These are phyloP conservation scores for Oenanthe sinensis DNA, from an alignment of 129 eudicot genomes.

Conservation along the genomic window DNA sequence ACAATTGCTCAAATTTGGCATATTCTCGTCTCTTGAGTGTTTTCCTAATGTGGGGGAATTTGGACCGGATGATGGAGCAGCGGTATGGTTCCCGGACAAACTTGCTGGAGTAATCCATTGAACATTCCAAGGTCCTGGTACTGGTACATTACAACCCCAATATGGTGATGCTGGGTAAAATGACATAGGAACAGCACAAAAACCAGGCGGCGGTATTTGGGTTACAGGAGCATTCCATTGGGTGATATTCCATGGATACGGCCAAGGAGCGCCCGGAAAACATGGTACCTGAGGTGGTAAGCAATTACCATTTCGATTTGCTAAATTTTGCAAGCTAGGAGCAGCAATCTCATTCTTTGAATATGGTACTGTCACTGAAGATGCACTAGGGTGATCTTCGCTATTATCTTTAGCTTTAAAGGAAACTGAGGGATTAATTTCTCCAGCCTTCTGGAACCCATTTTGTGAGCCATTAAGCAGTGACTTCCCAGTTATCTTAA, in stretches of 20 bases:
- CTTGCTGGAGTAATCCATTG: conserved; percentile 47
- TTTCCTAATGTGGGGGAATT: conserved; percentile 72
- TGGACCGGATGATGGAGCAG: conserved; percentile 32
- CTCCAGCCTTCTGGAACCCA: conserved; percentile 44
- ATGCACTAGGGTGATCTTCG: conserved; percentile 35
- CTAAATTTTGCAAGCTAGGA: conserved; percentile 13
- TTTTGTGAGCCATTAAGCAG: conserved; percentile 18
- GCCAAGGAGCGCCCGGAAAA: conserved; percentile 73
- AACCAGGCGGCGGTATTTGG: conserved; percentile 28
- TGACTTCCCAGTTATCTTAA: conserved; percentile 51
- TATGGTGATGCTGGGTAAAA: conserved; percentile 53
- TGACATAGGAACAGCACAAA: conserved; percentile 57
- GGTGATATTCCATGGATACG: conserved; percentile 52
- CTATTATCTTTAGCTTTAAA: conserved; percentile 17
- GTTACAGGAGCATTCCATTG: conserved; percentile 37
- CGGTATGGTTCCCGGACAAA: conserved; percentile 9
- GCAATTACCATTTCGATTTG: conserved; percentile 30
- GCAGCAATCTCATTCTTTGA: conserved; percentile 21
- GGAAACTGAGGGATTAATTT: conserved; percentile 24
- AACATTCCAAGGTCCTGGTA: conserved; percentile 49
- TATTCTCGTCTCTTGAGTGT: conserved; percentile 61
- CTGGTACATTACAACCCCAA: conserved; percentile 51
- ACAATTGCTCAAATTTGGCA: neutral
- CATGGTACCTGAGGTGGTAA: conserved; percentile 51
- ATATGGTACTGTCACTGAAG: conserved; percentile 23